Evolutionary conservation across 106 monocot genomes (phyloP).

Genomic region (Dendrobium nobile): DNA sequence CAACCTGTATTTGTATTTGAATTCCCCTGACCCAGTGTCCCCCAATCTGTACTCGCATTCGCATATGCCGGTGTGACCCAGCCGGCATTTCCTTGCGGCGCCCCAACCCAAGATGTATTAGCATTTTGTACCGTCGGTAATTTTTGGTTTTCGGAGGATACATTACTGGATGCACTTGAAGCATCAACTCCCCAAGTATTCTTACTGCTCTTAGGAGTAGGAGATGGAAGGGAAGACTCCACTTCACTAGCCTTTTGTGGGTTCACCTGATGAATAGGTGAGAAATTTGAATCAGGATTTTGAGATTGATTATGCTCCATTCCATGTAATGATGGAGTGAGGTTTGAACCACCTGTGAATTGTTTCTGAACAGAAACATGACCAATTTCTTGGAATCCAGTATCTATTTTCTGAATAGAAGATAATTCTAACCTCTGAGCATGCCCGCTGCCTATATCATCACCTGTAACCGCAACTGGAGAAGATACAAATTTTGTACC

Average conservation of each 20-base stretch:
- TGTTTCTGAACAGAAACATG: background rate
- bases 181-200: background rate
- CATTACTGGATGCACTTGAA: background rate
- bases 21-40: too few relatives aligned
- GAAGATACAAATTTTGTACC: background rate
- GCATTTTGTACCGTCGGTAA: background rate
- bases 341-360: constrained; percentile 5
- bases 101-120: constrained; percentile 11
- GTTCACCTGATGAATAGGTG: constrained; percentile 6
- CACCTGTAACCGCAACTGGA: background rate
- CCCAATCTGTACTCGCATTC: background rate
- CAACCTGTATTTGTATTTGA: background rate
- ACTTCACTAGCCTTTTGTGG: constrained; percentile 10
- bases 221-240: constrained; percentile 54
- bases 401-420: constrained; percentile 7
- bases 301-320: constrained; percentile 7
- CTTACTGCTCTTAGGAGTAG: constrained; percentile 25
- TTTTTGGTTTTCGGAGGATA: background rate
- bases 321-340: background rate
- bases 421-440: constrained; percentile 1
- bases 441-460: background rate
- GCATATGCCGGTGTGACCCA: background rate
- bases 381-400: background rate
- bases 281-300: constrained; percentile 9
- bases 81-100: constrained; percentile 7